Conservation (phyloP, 192 early-diverging fungal genomes). For the Rhizoclosmatium globosum region DNA sequence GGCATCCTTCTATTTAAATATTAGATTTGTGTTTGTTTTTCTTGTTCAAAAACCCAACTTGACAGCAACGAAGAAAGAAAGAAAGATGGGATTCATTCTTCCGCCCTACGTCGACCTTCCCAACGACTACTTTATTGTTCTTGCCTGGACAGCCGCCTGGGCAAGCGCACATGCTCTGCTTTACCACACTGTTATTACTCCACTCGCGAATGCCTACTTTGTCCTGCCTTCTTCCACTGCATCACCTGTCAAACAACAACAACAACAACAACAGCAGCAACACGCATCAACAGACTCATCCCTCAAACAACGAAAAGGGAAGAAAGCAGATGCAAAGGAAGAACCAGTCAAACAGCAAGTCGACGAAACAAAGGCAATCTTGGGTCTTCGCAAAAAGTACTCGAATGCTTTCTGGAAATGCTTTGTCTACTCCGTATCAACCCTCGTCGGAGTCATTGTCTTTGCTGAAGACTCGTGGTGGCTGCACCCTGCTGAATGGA, state of each 20-base stretch:
- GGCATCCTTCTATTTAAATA: too few relatives aligned
- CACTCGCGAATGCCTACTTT: constrained; percentile 20
- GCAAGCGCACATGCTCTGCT: constrained; percentile 27
- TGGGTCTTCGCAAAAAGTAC: constrained; percentile 17
- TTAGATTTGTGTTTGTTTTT: too few relatives aligned
- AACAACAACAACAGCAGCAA: background rate
- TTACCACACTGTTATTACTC: constrained; percentile 10
- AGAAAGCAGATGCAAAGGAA: background rate
- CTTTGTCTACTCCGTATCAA: constrained; percentile 28
- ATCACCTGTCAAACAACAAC: background rate
- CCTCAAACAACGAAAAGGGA: constrained; percentile 20
- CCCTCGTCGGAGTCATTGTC: constrained; percentile 30
- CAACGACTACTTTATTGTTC: constrained; percentile 21
- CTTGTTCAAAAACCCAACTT: too few relatives aligned
- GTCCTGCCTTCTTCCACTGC: background rate
- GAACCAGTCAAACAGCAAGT: background rate
- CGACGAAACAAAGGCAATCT: constrained; percentile 20
- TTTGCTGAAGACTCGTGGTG: constrained; percentile 33
- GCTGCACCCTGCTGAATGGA: constrained; percentile 27
- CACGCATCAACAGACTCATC: background rate
- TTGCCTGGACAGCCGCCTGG: constrained; percentile 41
- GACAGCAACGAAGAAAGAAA: too few relatives aligned
- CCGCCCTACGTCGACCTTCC: constrained; percentile 28
- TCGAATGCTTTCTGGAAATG: constrained; percentile 28
- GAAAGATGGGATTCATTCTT: background rate